Base-by-base conservation (phyloP, 306 rosid genomes). In the Senna tora region DNA sequence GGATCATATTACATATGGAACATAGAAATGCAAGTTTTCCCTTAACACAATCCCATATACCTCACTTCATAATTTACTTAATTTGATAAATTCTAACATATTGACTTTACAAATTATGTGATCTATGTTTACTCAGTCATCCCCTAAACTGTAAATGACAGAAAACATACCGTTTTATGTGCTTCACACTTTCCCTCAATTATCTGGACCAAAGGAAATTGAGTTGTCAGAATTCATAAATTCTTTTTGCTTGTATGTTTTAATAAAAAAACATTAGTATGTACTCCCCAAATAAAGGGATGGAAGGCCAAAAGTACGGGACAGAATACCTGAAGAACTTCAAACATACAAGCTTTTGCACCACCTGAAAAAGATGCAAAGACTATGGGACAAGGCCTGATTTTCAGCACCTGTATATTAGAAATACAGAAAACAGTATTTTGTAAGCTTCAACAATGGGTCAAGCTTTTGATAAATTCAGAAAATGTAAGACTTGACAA, bases 351-450 rank as follows among this genome's bases (percentile, higher is more conserved):
- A 64, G 96, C 81, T 84, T 83, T 88, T 57, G 98, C 79, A 75
- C 96, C 98, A 10, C 98, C 98, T 33, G 97, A 90, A 77, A 93
- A 90, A 50, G 98, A 90, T n/a, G 89, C 90, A 49, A 93, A 86
- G 41, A 93, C 93, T 67, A 93, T 75, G 25, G 97, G 98, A 76
- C 97, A 81, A 25, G 86, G 93, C 84, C 88, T 87, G 43, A 71
- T 76, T 77, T 84, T 92, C 72, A 89, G 80, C 73, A 84, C 98
- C 98, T 92, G 77, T 58, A 83, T 66, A 74, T 62, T 62, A 60
- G 20, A 71, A 39, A 59, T 25, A 38, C 14, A 73, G 70, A 78
- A 52, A 19, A 10, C 38, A 73, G 52, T 53, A 77, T 25, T 30
- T 43, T 42, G 64, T 71, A 49, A 65, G 58, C 54, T 9, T 70